Conservation (phyloP, 2,329 filamentous ascomycete genomes). For the Alternaria incomplexa region DNA sequence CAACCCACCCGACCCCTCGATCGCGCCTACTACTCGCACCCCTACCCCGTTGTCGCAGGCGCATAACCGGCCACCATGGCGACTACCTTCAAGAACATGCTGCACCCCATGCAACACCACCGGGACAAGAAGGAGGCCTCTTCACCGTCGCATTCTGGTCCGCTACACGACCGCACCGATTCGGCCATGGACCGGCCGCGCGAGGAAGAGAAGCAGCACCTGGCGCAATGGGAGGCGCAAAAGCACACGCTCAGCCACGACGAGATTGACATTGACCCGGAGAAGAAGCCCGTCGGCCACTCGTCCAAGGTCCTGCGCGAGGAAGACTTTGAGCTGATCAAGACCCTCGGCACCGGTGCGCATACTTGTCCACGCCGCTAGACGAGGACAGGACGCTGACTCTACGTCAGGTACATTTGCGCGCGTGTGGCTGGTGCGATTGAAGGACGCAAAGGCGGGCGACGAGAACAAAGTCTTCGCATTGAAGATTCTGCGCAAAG, state of each 20-base stretch:
- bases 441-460: conserved; percentile 59
- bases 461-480: conserved; percentile 74
- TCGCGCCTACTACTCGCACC: conserved; percentile 10
- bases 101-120: conserved; percentile 44
- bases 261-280: conserved; percentile 52
- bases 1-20: conserved; percentile 6
- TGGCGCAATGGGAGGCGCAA: conserved; percentile 56
- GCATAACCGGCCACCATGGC: conserved; percentile 40
- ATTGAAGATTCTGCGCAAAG: conserved; percentile 76
- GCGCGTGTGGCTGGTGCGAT: conserved; percentile 77
- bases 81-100: conserved; percentile 45
- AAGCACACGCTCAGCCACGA: conserved; percentile 52
- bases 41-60: conserved; percentile 4
- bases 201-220: conserved; percentile 55
- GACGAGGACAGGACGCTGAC: conserved; percentile 24
- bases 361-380: background rate
- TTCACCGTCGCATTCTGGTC: conserved; percentile 24
- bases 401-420: conserved; percentile 72
- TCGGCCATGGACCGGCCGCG: conserved; percentile 48
- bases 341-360: conserved; percentile 77
- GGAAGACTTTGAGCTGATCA: conserved; percentile 73
- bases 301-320: conserved; percentile 54
- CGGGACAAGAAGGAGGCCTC: conserved; percentile 32
- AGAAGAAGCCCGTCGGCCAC: conserved; percentile 55
- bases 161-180: conserved; percentile 42